Percentiles rank a stretch among this genome's conserved stretches.
Evolutionary conservation across 2,329 filamentous ascomycete species (phyloP).

Genomic region (Ophiostoma populinum): DNA sequence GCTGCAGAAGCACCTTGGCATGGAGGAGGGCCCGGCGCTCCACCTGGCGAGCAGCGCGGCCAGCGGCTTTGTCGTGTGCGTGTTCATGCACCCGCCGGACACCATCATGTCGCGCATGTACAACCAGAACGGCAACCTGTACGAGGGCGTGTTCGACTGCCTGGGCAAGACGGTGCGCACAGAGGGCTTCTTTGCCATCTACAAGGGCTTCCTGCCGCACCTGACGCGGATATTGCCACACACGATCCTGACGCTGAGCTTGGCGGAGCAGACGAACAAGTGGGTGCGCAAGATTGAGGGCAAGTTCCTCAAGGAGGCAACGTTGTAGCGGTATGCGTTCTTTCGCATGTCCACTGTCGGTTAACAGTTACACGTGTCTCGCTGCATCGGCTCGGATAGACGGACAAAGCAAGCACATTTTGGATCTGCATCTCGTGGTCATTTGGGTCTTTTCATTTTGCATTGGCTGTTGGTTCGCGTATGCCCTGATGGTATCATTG

Average conservation of each 20-base stretch:
- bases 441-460: too few species aligned
- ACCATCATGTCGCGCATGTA: conserved; percentile 98
- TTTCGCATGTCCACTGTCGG: too few species aligned
- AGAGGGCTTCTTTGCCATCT: conserved; percentile 81
- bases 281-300: conserved; percentile 63
- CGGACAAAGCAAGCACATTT: too few species aligned
- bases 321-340: conserved; percentile 15
- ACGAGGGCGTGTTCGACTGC: conserved; percentile 84
- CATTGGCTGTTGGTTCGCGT: too few species aligned
- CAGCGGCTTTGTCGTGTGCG: conserved; percentile 92
- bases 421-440: too few species aligned
- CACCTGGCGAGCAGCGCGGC: conserved; percentile 78
- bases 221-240: conserved; percentile 87
- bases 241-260: conserved; percentile 78
- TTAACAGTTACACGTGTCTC: too few species aligned
- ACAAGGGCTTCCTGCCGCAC: conserved; percentile 95
- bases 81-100: conserved; percentile 96
- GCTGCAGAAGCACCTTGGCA: conserved; percentile 63
- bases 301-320: conserved; percentile 26
- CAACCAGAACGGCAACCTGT: conserved; percentile 97
- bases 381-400: too few species aligned
- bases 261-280: conserved; percentile 97
- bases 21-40: conserved; percentile 78
- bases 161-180: conserved; percentile 78
- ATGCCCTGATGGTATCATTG: too few species aligned